Evolutionary conservation across 192 early-diverging fungal species (phyloP).

Genomic region (Umbelopsis ramanniana): DNA sequence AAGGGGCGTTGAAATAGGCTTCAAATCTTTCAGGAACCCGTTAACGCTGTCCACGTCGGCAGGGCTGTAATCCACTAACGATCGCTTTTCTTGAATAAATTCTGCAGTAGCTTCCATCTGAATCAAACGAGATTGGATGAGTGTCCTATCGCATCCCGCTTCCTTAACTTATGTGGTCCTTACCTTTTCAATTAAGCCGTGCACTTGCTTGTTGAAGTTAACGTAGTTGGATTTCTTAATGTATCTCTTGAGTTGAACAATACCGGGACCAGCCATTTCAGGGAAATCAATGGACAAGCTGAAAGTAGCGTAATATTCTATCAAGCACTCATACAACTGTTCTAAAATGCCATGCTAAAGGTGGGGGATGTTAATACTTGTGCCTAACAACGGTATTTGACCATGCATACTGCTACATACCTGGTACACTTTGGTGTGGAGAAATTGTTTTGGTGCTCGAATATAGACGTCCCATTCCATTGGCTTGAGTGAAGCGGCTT

Average conservation of each 20-base stretch:
- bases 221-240: slow-evolving; percentile 81
- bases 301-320: slow-evolving; percentile 75
- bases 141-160: not conserved
- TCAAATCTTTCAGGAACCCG: slow-evolving; percentile 47
- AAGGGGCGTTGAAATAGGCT: slow-evolving; percentile 49
- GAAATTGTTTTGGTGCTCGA: slow-evolving; percentile 81
- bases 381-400: not conserved
- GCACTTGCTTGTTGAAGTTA: slow-evolving; percentile 80
- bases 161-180: not conserved
- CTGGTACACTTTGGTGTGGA: slow-evolving; percentile 85
- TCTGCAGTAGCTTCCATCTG: slow-evolving; percentile 79
- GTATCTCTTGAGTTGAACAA: slow-evolving; percentile 83
- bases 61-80: slow-evolving; percentile 66
- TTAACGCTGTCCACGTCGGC: slow-evolving; percentile 48
- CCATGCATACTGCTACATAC: slow-evolving; percentile 20
- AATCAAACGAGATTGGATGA: not conserved
- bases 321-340: slow-evolving; percentile 71
- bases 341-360: slow-evolving; percentile 78
- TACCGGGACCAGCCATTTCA: slow-evolving; percentile 86
- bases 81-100: slow-evolving; percentile 77
- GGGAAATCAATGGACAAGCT: slow-evolving; percentile 91
- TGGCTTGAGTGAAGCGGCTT: slow-evolving; percentile 84
- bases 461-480: slow-evolving; percentile 79
- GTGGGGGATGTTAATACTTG: not conserved
- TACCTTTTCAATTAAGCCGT: slow-evolving; percentile 82